Base-by-base conservation (phyloP, 2,329 filamentous ascomycete genomes). In the Phyllachora maydis region DNA sequence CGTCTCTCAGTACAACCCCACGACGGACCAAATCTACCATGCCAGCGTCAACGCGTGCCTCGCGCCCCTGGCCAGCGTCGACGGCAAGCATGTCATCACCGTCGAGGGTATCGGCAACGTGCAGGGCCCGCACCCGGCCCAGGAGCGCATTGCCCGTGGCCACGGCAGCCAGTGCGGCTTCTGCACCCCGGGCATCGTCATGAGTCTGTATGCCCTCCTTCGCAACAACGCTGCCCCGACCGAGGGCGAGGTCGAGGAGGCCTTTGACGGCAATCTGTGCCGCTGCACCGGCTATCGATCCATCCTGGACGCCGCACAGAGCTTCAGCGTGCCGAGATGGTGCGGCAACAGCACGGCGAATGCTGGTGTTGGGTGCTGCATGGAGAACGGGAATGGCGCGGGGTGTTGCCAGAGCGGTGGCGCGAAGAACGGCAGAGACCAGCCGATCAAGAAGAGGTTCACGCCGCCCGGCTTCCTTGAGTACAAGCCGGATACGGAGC, bases 81-180 rank as follows among this genome's bases (percentile, higher is more conserved):
- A 95, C 45, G 88, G 88, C 21, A 98, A 98, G 46, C 88, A 98
- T 61, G 81, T 95, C 40, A 83, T 98, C 42, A 98, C 88, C 3
- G 73, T 98, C 19, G 88, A 98, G 49, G 88, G 88, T 5, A 93
- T 98, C 38, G 88, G 88, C 8, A 78, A 75, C 43, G 71, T 78
- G 14, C 74, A 88, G 45, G 67, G 61, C 19, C 88, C 88, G 4
- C 88, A 98, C 52, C 78, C 85, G 2, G 59, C 74, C 4, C 88
- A 95, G 44, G 82, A 95, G 51, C 65, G 88, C 22, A 76, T 98
- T 37, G 85, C 88, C 11, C 77, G 77, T 47, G 67, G 75, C 16
- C 88, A 92, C 50, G 88, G 88, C 23, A 91, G 79, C 35, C 85
- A 98, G 46, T 98, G 64, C 29, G 64, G 83, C 1, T 98, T 98